A percentile compares a stretch with the other conserved stretches of the same genome.
These are phyloP conservation scores for Hyaloscypha hepaticicola DNA, from an alignment of 495 filamentous ascomycete genomes.

Conservation along the genomic window DNA sequence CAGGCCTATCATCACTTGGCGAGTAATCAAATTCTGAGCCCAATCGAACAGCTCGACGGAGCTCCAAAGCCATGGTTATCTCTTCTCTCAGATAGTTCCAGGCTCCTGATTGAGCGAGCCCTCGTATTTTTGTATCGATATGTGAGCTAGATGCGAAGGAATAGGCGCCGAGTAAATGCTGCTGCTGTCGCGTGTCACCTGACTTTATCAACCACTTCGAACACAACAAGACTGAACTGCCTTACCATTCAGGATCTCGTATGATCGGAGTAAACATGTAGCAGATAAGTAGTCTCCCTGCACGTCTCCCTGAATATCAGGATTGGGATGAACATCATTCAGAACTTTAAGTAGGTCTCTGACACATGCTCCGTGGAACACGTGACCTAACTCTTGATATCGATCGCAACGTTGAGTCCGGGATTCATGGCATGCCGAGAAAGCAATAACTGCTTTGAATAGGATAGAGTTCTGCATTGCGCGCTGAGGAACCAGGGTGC, in stretches of 20 bases:
- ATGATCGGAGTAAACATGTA: slow-evolving; percentile 40
- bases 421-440: slow-evolving; percentile 33
- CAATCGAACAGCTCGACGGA: slow-evolving; percentile 26
- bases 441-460: slow-evolving; percentile 39
- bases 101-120: slow-evolving; percentile 32
- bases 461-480: slow-evolving; percentile 36
- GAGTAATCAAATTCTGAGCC: slow-evolving; percentile 30
- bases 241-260: slow-evolving; percentile 37
- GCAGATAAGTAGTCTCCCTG: slow-evolving; percentile 34
- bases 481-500: slow-evolving; percentile 32
- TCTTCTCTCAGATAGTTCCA: slow-evolving; percentile 40
- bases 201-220: slow-evolving; percentile 26
- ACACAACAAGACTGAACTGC: slow-evolving; percentile 16
- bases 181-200: slow-evolving; percentile 26
- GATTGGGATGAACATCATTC: slow-evolving; percentile 3
- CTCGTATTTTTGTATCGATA: slow-evolving; percentile 13
- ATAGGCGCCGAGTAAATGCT: slow-evolving; percentile 33
- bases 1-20: slow-evolving; percentile 3
- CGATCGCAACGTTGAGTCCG: slow-evolving; percentile 11
- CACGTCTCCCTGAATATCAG: too few relatives aligned
- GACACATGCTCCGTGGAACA: slow-evolving; percentile 28
- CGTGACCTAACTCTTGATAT: slow-evolving; percentile 13
- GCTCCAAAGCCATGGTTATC: slow-evolving; percentile 36
- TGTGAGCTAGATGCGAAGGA: slow-evolving; percentile 28
- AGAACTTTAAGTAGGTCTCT: slow-evolving; percentile 21